Evolutionary conservation across 2,329 filamentous ascomycete genomes (phyloP).

Genomic region (Botrytis pseudocinerea): DNA sequence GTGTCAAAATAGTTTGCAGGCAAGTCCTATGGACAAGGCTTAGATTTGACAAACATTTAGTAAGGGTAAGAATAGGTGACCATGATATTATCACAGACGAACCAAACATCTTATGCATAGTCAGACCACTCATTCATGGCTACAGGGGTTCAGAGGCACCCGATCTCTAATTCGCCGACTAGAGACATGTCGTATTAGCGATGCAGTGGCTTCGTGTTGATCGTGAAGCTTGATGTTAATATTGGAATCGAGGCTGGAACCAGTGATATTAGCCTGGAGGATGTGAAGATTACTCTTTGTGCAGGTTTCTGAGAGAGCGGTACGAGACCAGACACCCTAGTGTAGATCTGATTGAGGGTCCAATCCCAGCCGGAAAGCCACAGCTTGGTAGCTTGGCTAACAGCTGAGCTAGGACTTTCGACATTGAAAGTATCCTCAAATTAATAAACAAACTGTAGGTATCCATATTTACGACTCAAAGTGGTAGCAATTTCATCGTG

Average conservation of each 20-base stretch:
- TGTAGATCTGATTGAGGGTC: constrained; percentile 21
- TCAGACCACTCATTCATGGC: constrained; percentile 11
- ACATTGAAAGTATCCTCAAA: not conserved
- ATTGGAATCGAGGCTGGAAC: constrained; percentile 18
- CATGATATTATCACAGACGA: constrained; percentile 3
- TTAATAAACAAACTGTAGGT: constrained; percentile 17
- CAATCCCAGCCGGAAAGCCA: constrained; percentile 4
- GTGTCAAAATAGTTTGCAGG: not conserved
- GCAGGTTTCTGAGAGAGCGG: not conserved
- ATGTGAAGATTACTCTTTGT: constrained; percentile 11
- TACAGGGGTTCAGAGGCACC: constrained; percentile 11
- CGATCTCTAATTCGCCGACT: constrained; percentile 21
- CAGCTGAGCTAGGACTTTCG: constrained; percentile 16
- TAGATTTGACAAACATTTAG: constrained; percentile 13
- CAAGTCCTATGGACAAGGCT: constrained; percentile 11
- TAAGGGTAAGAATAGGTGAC: constrained; percentile 17
- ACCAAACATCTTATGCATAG: constrained; percentile 19
- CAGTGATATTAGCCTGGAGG: not conserved
- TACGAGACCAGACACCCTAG: constrained; percentile 17
- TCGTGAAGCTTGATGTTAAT: constrained; percentile 18
- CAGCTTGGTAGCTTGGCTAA: not conserved
- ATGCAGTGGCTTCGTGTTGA: constrained; percentile 22
- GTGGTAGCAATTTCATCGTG: constrained; percentile 1
- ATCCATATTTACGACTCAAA: constrained; percentile 16
- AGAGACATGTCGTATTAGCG: constrained; percentile 21